Percentiles rank a stretch among this genome's conserved stretches.
Conservation (phyloP, 129 eudicot species). For the Lactuca sativa region DNA sequence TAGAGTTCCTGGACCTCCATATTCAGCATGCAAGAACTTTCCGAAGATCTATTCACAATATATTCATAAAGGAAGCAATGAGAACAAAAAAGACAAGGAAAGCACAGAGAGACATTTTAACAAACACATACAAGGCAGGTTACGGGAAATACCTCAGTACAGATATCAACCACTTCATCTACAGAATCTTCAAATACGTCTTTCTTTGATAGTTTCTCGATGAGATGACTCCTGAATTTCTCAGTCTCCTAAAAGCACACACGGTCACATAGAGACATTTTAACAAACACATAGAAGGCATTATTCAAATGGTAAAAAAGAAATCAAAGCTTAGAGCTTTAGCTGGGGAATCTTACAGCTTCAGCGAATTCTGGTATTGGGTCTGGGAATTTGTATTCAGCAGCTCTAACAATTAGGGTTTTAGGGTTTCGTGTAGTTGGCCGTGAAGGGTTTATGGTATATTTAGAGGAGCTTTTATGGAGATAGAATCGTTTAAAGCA, state of each 20-base stretch:
- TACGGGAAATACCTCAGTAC: conserved; percentile 53
- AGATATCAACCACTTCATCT: conserved; percentile 63
- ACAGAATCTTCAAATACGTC: conserved; percentile 67
- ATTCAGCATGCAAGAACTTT: conserved; percentile 75
- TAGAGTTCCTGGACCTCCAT: conserved; percentile 94
- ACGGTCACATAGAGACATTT: conserved; percentile 8
- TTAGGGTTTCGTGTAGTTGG: conserved; percentile 38
- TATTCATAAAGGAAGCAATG: conserved; percentile 3
- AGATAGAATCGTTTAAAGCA: conserved; percentile 1
- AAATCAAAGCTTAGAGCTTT: not conserved
- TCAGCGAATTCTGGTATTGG: conserved; percentile 97
- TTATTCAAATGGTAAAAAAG: not conserved
- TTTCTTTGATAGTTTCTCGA: conserved; percentile 58
- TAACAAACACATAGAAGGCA: conserved; percentile 26
- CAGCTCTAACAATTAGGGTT: conserved; percentile 63
- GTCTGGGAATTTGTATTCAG: conserved; percentile 93
- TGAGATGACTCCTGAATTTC: conserved; percentile 54
- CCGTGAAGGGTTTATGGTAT: conserved; percentile 30
- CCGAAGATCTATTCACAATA: conserved; percentile 56
- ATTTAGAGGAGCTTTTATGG: conserved; percentile 17
- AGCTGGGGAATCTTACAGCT: conserved; percentile 42
- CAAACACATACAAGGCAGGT: not conserved
- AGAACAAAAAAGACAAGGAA: not conserved
- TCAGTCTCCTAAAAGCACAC: conserved; percentile 60
- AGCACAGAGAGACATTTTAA: not conserved